Conservation (phyloP, 768 basidiomycete species). For the Lactarius tabidus region DNA sequence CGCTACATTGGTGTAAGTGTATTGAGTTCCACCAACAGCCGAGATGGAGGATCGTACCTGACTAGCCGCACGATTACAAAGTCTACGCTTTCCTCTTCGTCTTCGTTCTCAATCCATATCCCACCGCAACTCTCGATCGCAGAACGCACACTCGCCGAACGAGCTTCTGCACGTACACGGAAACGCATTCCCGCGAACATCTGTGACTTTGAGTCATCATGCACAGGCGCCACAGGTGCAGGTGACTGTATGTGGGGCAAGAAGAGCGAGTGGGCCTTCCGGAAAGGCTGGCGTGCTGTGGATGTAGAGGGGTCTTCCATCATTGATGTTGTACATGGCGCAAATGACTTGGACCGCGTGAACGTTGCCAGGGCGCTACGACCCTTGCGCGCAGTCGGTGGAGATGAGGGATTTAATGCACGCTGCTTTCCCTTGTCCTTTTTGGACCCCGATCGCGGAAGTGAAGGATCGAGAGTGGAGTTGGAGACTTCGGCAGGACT, state of each 20-base stretch:
- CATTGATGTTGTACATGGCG: slow-evolving; percentile 32
- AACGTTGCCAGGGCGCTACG: slow-evolving; percentile 53
- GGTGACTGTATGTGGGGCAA: slow-evolving; percentile 11
- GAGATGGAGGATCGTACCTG: slow-evolving; percentile 45
- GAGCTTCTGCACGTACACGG: slow-evolving; percentile 64
- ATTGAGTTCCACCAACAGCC: neutral
- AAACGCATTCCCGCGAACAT: slow-evolving; percentile 58
- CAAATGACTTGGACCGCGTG: slow-evolving; percentile 63
- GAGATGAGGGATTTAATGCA: slow-evolving; percentile 4
- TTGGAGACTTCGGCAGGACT: slow-evolving; percentile 3
- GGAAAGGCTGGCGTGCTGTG: slow-evolving; percentile 42
- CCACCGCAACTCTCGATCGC: slow-evolving; percentile 65
- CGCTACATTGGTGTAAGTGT: slow-evolving; percentile 39
- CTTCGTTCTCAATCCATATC: slow-evolving; percentile 36
- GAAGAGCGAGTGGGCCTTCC: slow-evolving; percentile 34
- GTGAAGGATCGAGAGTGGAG: slow-evolving; percentile 11
- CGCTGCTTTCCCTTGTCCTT: slow-evolving; percentile 12
- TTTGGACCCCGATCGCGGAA: neutral
- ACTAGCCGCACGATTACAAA: slow-evolving; percentile 69
- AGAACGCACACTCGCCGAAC: slow-evolving; percentile 47
- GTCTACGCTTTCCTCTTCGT: slow-evolving; percentile 48
- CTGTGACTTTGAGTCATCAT: slow-evolving; percentile 16
- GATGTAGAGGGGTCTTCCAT: slow-evolving; percentile 20
- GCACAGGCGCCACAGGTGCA: slow-evolving; percentile 23
- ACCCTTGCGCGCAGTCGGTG: slow-evolving; percentile 6